Evolutionary conservation across 192 early-diverging fungal genomes (phyloP), one percentile per base, ranked within the genome.

Genomic region (Coemansia sp.): DNA sequence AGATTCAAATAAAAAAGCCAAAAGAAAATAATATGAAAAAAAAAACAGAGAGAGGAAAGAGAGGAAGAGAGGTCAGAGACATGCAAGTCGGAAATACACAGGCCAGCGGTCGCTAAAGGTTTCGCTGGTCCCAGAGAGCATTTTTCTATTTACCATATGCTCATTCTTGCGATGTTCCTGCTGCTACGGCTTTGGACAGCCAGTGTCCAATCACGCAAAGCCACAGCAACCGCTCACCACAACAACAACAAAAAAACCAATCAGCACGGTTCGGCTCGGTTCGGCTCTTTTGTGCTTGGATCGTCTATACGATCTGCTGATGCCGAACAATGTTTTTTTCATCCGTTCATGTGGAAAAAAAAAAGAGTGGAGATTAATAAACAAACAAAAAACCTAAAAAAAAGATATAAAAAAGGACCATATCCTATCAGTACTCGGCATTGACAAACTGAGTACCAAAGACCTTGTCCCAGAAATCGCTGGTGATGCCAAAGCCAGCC

Each of bases 401-500:
- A 45, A 64, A 63, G 30, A 8, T 29, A 1, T n/a, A 10, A 30
- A 32, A 6, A 3, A 11, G 16, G 55, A 14, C 30, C 7, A 56
- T 40, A 51, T 10, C 25, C 29, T 48, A 32, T 20, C 29, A 56
- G 56, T 63, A 66, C 55, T 55, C 66, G 0, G 73, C 34, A 3
- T 28, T 50, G 25, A 42, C 64, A 68, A 83, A 84, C 81, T 78
- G 56, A 0, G 93, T 92, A 34, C 85, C 82, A 75, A 93, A 93
- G 7, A 91, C 80, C 62, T 85, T 86, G 77, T 96, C 94, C 94
- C 94, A 96, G 48, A 95, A 65, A 74, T 93, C 93, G 72, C 88
- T 90, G 42, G 94, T 95, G 64, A 96, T 95, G 32, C 94, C 94
- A 69, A 89, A 96, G 25, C 93, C 93, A 11, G 84, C 77, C 71